phyloP scores from a whole-genome alignment of 1,284 basidiomycete genomes.

The Heterobasidion irregulare region DNA sequence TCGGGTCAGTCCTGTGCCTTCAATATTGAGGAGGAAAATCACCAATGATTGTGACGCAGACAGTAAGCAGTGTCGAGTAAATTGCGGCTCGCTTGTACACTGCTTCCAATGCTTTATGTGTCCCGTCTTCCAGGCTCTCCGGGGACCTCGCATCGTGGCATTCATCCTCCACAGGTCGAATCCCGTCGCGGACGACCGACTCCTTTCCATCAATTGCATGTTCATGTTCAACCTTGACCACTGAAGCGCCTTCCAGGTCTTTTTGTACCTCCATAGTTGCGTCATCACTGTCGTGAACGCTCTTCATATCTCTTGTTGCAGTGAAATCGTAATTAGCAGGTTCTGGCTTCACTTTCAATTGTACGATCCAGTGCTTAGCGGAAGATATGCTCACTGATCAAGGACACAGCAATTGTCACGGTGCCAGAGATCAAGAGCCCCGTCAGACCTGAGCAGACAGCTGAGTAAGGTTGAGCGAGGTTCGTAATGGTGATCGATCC shows the following conservation, averaged over 20 bases:
- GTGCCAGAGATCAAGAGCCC: conserved; percentile 36
- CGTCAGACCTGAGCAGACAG: conserved; percentile 37
- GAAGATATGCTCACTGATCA: conserved; percentile 26
- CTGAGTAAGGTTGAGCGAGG: conserved; percentile 38
- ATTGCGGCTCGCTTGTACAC: conserved; percentile 30
- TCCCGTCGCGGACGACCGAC: no score
- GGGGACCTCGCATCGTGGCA: conserved; percentile 7
- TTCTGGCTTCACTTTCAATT: conserved; percentile 15
- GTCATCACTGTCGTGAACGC: conserved; percentile 17
- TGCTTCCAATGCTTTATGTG: no score
- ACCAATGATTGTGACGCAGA: conserved; percentile 33
- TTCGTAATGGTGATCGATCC: conserved; percentile 35
- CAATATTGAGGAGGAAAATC: conserved; percentile 5
- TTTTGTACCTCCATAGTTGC: conserved; percentile 18
- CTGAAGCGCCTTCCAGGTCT: neutral
- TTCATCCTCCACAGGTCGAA: no score
- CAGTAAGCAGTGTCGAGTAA: conserved; percentile 31
- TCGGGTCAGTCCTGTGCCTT: neutral
- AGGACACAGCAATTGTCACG: conserved; percentile 31
- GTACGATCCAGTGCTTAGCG: neutral
- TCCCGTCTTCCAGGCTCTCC: no score
- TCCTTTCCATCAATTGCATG: no score
- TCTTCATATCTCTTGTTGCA: conserved; percentile 33
- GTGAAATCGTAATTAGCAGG: conserved; percentile 41
- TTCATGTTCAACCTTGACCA: no score